Evolutionary conservation across 2,329 filamentous ascomycete species (phyloP).

Genomic region (Hymenoscyphus albidus): DNA sequence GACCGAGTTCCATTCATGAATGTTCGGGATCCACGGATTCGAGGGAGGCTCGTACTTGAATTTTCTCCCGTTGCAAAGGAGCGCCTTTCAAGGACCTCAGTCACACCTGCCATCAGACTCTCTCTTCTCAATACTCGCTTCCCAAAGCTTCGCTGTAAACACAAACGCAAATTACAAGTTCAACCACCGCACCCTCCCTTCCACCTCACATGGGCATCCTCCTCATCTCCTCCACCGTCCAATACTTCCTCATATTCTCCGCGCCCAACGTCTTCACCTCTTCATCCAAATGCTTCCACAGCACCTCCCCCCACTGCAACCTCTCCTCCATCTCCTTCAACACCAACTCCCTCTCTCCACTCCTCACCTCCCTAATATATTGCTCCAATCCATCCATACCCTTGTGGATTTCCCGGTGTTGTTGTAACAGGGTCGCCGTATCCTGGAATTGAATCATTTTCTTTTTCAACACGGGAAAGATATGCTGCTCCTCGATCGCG

Average conservation of each 20-base stretch:
- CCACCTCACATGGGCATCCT: conserved; percentile 54
- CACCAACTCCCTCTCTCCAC: conserved; percentile 58
- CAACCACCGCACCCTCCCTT: too few relatives aligned
- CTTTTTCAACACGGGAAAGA: conserved; percentile 73
- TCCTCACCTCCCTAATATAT: conserved; percentile 60
- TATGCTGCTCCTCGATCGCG: conserved; percentile 73
- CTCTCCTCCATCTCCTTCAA: conserved; percentile 60
- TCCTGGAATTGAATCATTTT: conserved; percentile 74
- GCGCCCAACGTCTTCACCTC: conserved; percentile 76
- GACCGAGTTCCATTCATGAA: too few relatives aligned
- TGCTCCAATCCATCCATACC: conserved; percentile 65
- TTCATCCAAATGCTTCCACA: conserved; percentile 81
- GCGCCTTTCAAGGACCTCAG: too few relatives aligned
- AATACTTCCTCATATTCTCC: conserved; percentile 84
- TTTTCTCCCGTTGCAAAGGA: too few relatives aligned
- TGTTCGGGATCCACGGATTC: too few relatives aligned
- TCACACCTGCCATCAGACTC: too few relatives aligned
- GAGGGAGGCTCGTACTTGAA: too few relatives aligned
- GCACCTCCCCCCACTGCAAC: conserved; percentile 72
- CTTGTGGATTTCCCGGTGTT: conserved; percentile 75
- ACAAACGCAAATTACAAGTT: too few relatives aligned
- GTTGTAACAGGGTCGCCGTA: conserved; percentile 62
- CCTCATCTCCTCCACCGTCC: conserved; percentile 71
- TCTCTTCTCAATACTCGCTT: too few relatives aligned
- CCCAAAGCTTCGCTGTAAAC: too few relatives aligned